Percentiles rank a stretch among this genome's conserved stretches.
phyloP scores from a whole-genome alignment of 306 rosid species.

The Ormosia semicastrata region DNA sequence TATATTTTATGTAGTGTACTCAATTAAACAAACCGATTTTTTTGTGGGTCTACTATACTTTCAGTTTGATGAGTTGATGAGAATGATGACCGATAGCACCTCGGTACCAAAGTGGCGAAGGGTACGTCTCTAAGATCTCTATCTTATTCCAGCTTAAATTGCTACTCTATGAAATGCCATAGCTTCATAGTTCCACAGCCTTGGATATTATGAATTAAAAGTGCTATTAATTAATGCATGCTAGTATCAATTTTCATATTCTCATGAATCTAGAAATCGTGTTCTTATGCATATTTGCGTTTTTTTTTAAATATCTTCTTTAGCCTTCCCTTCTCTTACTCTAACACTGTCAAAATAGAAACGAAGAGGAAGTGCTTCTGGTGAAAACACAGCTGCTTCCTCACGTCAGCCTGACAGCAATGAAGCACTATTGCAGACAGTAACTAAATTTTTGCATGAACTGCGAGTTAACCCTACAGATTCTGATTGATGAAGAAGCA shows the following conservation, averaged over 20 bases:
- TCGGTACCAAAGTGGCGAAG: neutral
- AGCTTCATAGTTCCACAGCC: neutral
- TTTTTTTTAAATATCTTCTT: neutral
- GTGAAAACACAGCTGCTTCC: neutral
- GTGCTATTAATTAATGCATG: neutral
- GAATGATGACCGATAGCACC: neutral
- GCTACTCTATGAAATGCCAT: neutral
- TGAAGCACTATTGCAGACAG: neutral
- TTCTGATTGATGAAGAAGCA: neutral
- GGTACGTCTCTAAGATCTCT: neutral
- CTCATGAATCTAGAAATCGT: neutral
- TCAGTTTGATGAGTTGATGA: slow-evolving; percentile 25
- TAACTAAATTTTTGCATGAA: slow-evolving; percentile 15
- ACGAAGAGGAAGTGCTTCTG: neutral
- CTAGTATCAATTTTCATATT: too few relatives aligned
- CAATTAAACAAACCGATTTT: neutral
- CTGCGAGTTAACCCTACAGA: neutral
- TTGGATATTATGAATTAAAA: too few relatives aligned
- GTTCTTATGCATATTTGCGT: neutral
- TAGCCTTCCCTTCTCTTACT: neutral
- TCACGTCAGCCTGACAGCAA: neutral
- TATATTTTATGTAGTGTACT: neutral
- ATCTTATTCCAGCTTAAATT: neutral
- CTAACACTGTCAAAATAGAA: neutral
- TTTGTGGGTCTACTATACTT: neutral